Evolutionary conservation across 2,329 filamentous ascomycete genomes (phyloP).

Genomic region (Neurospora crassa): DNA sequence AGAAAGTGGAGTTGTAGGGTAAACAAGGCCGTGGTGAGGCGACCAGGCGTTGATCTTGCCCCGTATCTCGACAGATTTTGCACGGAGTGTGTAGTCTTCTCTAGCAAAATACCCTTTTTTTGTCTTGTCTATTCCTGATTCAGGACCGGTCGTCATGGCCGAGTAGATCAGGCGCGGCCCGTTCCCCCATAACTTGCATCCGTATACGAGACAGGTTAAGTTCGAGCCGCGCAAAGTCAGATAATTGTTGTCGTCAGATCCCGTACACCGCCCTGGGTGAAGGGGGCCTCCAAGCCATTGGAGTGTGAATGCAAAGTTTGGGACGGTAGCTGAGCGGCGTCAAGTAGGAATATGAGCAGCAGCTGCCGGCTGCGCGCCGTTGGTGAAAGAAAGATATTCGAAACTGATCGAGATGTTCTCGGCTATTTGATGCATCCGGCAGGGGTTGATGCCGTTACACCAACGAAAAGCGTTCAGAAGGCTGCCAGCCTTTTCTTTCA

Average conservation of each 20-base stretch:
- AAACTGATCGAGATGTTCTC: background rate
- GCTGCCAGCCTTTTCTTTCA: background rate
- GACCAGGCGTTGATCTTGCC: slow-evolving; percentile 9
- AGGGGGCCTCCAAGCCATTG: background rate
- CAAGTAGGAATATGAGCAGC: background rate
- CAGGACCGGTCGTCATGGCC: background rate
- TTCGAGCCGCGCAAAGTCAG: background rate
- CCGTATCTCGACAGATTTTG: background rate
- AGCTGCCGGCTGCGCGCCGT: background rate
- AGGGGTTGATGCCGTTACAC: background rate
- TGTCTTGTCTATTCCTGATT: slow-evolving; percentile 2
- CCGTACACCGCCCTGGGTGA: background rate
- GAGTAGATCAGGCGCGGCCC: slow-evolving; percentile 15
- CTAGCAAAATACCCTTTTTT: slow-evolving; percentile 2
- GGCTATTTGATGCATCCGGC: background rate
- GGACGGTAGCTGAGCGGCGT: background rate
- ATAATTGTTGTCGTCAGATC: background rate
- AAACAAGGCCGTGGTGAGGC: slow-evolving; percentile 12
- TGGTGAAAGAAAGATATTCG: background rate
- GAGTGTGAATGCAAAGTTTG: background rate
- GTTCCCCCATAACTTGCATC: slow-evolving; percentile 8
- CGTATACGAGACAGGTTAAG: background rate
- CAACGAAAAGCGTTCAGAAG: background rate
- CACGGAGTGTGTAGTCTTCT: background rate
- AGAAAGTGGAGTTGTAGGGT: slow-evolving; percentile 8